Evolutionary conservation across 257 asterid species (phyloP), one percentile per base, ranked within the genome.

Genomic region (Solanum virginianum): DNA sequence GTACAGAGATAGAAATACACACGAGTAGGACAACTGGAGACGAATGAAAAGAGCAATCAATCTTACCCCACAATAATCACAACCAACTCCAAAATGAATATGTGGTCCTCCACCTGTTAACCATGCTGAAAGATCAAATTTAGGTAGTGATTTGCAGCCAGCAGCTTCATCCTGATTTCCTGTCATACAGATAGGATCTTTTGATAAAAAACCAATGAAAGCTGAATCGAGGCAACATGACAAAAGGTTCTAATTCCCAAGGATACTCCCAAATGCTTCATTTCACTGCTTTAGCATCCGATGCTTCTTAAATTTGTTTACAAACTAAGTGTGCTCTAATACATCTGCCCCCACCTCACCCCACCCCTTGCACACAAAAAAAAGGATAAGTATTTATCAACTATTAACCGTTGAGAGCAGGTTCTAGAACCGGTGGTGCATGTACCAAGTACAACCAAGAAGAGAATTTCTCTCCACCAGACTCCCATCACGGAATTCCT

Each of bases 21-120:
- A 62, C 60, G 62, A 59, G 6, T 24, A 45, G 57, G 84, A 18
- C 20, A 57, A 36, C 29, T 18, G 22, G 14, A 20, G 69, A 85
- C 15, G 36, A 82, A 83, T 41, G 29, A 56, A 70, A 69, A 53
- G 49, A 72, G 63, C 39, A 51, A 53, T 29, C 14, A 24, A 68
- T 65, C 71, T 88, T 92, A 94, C 98, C 95, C 98, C 98, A 84
- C 98, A 94, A 84, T 89, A 89, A 89, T 94, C 98, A 86, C 98
- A 94, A 74, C 98, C 98, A 69, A 74, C 92, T 22, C 75, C 87
- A 56, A 83, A 53, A 88, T 94, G 98, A 90, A 88, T 72, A 59
- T 87, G 83, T 41, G 84, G 85, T 71, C 89, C 89, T 29, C 20
- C 45, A 85, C 84, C 86, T 29, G 90, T 82, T 63, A 60, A 81